Evolutionary conservation across 2,329 filamentous ascomycete genomes (phyloP), one percentile per base, ranked within the genome.

Genomic region (Aspergillus pseudotamarii): DNA sequence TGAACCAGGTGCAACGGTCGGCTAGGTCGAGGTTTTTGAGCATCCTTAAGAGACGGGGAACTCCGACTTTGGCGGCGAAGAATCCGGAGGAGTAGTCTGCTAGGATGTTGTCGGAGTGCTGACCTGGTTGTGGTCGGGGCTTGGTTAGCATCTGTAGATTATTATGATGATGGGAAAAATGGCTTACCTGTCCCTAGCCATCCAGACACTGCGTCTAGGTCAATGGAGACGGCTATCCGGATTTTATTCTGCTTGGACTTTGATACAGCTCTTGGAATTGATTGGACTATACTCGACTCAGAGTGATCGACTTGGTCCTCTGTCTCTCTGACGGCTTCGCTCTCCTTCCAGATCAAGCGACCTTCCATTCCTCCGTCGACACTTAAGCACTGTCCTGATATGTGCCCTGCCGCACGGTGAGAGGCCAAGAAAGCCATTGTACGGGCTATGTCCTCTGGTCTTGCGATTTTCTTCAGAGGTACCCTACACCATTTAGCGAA

Each of bases 141-240:
- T 50, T 30, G 32, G 26, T 54, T 30, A 50, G 41, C 23, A 62
- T 43, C 4, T 56, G 11, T 4, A 16, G 26, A 51, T 30, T 16
- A 26, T 34, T 28, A 34, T 21, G 12, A 19, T 26, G 26, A 45
- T 36, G 32, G 53, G 26, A 8, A 14, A n/a, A 54, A 34, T 16
- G n/a, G 66, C 63, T 63, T 69, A 59, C 85, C 85, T 5, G 86
- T 88, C 19, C 86, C 86, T 4, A 88, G 78, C 79, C 85, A 88
- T 57, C 86, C 86, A 0, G 84, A 86, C 2, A 88, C 81, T 14
- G 86, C 86, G 64, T 88, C 86, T 61, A 88, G 84, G 69, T 88
- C 85, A 45, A 82, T 73, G 1, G 80, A 80, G 32, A 82, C 67
- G 26, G 68, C 67, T 21, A 74, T 51, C 9, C 71, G 68, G 48